Evolutionary conservation across 2,329 filamentous ascomycete genomes (phyloP), one percentile per base, ranked within the genome.

Genomic region (Magnaporthiopsis incrustans): DNA sequence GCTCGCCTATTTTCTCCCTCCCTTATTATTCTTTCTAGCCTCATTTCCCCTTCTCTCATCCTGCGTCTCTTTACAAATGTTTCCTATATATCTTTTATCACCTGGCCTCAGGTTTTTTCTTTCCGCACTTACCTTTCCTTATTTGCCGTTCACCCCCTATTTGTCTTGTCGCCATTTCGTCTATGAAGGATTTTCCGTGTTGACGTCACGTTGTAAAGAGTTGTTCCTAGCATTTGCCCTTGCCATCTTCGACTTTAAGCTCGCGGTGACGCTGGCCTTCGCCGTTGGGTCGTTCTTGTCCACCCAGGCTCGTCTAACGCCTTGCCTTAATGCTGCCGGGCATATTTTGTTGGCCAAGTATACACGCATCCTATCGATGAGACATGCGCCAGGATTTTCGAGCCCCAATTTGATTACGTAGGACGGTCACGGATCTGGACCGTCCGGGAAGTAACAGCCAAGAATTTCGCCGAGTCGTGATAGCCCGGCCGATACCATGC

Each of bases 31-130:
- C 32, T n/a, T 27, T 7, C 14, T 26, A n/a, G 59, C 12, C 57
- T 56, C 57, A 15, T 61, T 33, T 53, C 57, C n/a, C 56, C 32
- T 38, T 60, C 30, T 60, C 30, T 26, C 11, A 10, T 33, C 18
- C 27, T 30, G 44, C 18, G 5, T 53, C 10, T 53, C 22, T 53
- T 58, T 59, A 50, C 60, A 59, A 59, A 59, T 64, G 50, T 53
- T 59, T 59, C 59, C 12, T 53, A 27, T 14, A 26, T 53, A 63
- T 44, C 27, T 44, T 53, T 11, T 33, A 10, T 25, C 32, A 30
- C 18, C 25, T 8, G 32, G 22, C 32, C 33, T 12, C 10, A 15
- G 11, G 2, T 33, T 12, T 27, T 57, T n/a, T 63, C 59, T 59
- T 44, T 30, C 26, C 32, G 33, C 60, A 10, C 12, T 15, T n/a